A percentile compares a stretch with the other conserved stretches of the same genome.
These are phyloP conservation scores for Pleurotus salmoneostramineus DNA, from an alignment of 768 basidiomycete genomes.

Conservation along the genomic window DNA sequence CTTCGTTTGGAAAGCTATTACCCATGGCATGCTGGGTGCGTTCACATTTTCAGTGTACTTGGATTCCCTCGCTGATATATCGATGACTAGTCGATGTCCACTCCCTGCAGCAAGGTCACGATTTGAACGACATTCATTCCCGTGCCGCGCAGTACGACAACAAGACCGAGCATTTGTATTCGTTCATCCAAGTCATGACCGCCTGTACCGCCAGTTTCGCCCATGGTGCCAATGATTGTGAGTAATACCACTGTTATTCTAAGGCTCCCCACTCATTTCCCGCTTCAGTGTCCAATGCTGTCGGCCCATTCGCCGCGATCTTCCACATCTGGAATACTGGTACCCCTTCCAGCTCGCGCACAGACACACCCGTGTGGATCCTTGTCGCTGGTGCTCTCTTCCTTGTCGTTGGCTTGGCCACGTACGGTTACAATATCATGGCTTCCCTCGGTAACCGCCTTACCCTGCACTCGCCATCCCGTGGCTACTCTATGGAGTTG, in stretches of 20 bases:
- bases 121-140: constrained; percentile 17
- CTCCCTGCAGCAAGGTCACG: constrained; percentile 13
- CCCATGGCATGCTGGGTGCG: constrained; percentile 15
- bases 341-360: constrained; percentile 12
- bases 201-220: constrained; percentile 25
- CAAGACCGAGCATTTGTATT: constrained; percentile 25
- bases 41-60: too few relatives aligned
- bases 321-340: constrained; percentile 21
- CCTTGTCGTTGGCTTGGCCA: constrained; percentile 19
- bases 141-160: constrained; percentile 21
- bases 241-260: too few relatives aligned
- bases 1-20: constrained; percentile 17
- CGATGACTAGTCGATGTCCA: constrained; percentile 18
- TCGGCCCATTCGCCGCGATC: constrained; percentile 25
- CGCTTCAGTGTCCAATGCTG: constrained; percentile 19
- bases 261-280: background rate
- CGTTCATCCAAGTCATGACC: constrained; percentile 25
- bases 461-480: constrained; percentile 24
- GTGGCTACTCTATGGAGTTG: constrained; percentile 24
- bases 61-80: too few relatives aligned
- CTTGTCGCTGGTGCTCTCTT: constrained; percentile 21
- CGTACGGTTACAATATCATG: constrained; percentile 25
- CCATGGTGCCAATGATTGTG: constrained; percentile 21
- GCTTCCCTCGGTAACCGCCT: constrained; percentile 24
- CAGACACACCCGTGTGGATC: constrained; percentile 19